Evolutionary conservation across 768 basidiomycete genomes (phyloP).

Genomic region (Termitomyces bulborhizus): DNA sequence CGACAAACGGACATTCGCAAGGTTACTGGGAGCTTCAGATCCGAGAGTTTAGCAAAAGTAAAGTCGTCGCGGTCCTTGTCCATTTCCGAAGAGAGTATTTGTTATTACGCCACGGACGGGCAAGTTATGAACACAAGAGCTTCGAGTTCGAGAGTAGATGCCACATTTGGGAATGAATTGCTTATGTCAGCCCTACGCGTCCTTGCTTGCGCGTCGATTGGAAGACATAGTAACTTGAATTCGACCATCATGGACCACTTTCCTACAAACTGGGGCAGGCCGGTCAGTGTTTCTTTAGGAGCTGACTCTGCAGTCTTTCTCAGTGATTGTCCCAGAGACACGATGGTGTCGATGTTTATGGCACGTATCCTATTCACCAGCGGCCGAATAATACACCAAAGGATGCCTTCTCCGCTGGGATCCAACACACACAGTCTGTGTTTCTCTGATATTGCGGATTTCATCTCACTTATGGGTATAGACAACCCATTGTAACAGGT

Average conservation of each 20-base stretch:
- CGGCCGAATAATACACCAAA: slow-evolving; percentile 42
- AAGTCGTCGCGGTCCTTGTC: slow-evolving; percentile 76
- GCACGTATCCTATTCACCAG: slow-evolving; percentile 69
- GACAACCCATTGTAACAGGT: slow-evolving; percentile 93
- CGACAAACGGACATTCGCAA: slow-evolving; percentile 62
- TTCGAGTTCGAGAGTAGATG: neutral
- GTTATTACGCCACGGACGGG: neutral
- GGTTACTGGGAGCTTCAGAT: slow-evolving; percentile 83
- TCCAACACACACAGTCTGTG: slow-evolving; percentile 77
- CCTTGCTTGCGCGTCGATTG: slow-evolving; percentile 15
- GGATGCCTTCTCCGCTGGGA: slow-evolving; percentile 57
- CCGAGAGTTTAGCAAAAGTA: slow-evolving; percentile 86
- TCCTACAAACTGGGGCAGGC: slow-evolving; percentile 79
- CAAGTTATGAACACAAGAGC: neutral
- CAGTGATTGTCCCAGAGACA: slow-evolving; percentile 43
- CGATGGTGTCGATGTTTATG: slow-evolving; percentile 69
- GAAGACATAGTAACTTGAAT: neutral
- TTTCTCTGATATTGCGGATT: neutral
- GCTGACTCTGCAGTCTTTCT: neutral
- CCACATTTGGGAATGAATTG: neutral
- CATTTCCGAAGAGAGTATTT: slow-evolving; percentile 20
- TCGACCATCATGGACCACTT: slow-evolving; percentile 66
- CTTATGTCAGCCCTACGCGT: slow-evolving; percentile 16
- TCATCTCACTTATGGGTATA: slow-evolving; percentile 21
- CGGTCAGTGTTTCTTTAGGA: slow-evolving; percentile 35